These are phyloP conservation scores for Globisporangium emineosum DNA, from an alignment of 352 stramenopile species.

Conservation along the genomic window DNA sequence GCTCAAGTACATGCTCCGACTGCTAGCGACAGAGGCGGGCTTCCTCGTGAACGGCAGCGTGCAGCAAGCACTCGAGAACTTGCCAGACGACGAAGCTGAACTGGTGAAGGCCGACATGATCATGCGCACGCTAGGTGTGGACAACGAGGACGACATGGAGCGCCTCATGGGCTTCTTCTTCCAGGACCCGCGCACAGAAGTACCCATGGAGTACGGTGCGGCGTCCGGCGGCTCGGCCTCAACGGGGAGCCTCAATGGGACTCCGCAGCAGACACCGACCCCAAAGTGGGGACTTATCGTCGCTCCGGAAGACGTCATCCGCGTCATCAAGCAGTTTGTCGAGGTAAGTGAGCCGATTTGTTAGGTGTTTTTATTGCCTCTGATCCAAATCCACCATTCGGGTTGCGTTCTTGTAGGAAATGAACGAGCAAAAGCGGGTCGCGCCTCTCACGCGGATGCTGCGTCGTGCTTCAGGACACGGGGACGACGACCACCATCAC, in stretches of 20 bases:
- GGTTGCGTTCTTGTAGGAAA: conserved; percentile 32
- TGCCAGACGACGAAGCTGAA: conserved; percentile 73
- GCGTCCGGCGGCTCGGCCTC: neutral
- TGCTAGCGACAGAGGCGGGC: conserved; percentile 81
- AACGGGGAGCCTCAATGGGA: neutral
- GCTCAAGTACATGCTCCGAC: conserved; percentile 87
- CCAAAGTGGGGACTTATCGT: conserved; percentile 69
- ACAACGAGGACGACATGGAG: conserved; percentile 86
- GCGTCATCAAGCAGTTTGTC: conserved; percentile 86
- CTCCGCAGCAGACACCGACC: conserved; percentile 19
- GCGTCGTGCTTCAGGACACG: conserved; percentile 21
- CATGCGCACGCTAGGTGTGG: conserved; percentile 80
- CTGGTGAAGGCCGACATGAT: conserved; percentile 88
- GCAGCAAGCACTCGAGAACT: conserved; percentile 70
- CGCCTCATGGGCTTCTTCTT: conserved; percentile 80
- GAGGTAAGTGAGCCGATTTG: conserved; percentile 38
- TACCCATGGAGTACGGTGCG: conserved; percentile 30
- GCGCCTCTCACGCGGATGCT: conserved; percentile 45
- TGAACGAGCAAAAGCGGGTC: conserved; percentile 68
- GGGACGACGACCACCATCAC: neutral
- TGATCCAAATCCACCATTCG: neutral
- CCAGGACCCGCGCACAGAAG: conserved; percentile 57
- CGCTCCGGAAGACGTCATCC: conserved; percentile 83
- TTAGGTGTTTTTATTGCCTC: neutral
- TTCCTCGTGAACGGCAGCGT: conserved; percentile 87